Conservation (phyloP, 1,284 basidiomycete genomes). For the Ustilago hordei region DNA sequence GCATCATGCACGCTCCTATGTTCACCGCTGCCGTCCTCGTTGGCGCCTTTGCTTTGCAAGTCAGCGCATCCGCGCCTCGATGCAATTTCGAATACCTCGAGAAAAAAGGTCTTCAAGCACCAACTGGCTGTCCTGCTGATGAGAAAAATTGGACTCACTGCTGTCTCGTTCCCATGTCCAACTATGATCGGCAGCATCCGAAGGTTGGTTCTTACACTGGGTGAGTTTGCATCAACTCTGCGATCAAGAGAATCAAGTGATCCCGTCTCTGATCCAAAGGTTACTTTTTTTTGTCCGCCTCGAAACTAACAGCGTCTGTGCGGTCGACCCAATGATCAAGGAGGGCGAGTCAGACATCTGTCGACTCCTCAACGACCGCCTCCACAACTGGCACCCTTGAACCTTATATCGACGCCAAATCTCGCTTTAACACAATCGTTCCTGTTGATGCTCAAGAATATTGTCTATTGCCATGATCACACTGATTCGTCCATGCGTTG, state of each 20-base stretch:
- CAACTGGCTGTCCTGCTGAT: conserved; percentile 12
- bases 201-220: background rate
- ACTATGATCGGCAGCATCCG: background rate
- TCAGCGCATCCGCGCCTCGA: conserved; percentile 23
- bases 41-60: conserved; percentile 1
- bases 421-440: background rate
- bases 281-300: background rate
- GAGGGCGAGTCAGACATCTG: conserved; percentile 17
- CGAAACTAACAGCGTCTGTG: conserved; percentile 17
- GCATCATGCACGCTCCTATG: conserved; percentile 14
- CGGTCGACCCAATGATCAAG: conserved; percentile 17
- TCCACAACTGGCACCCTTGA: background rate
- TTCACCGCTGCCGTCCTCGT: conserved; percentile 4
- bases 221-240: background rate
- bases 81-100: conserved; percentile 16
- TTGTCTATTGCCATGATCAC: conserved; percentile 5
- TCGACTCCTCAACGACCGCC: background rate
- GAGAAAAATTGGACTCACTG: conserved; percentile 20
- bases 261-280: background rate
- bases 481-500: conserved; percentile 33
- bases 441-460: background rate
- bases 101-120: background rate
- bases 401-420: background rate
- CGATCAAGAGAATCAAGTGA: background rate
- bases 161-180: conserved; percentile 12